Conservation (phyloP, 345 rosid genomes). For the Aegle marmelos region DNA sequence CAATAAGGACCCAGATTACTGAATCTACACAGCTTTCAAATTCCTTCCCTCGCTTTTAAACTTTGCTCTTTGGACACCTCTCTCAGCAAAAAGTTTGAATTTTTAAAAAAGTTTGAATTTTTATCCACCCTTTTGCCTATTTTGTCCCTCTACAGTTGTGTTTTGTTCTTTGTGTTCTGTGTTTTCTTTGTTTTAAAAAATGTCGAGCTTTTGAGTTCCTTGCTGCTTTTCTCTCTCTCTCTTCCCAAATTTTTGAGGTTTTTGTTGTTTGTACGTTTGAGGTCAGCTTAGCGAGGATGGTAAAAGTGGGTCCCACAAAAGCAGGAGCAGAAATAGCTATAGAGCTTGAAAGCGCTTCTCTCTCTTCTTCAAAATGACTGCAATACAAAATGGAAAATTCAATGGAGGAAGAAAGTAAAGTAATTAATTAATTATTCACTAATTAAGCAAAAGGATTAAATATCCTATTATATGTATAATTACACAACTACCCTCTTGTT, state of each 20-base stretch:
- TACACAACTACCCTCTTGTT: slow-evolving; percentile 2
- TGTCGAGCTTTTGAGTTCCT: not conserved
- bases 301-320: not conserved
- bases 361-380: not conserved
- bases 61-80: not conserved
- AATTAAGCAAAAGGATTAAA: slow-evolving; percentile 11
- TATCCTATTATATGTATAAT: not conserved
- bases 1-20: slow-evolving; percentile 14
- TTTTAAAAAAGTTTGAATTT: slow-evolving; percentile 13
- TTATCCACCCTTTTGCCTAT: not conserved
- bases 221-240: slow-evolving; percentile 1
- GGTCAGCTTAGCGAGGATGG: slow-evolving; percentile 24
- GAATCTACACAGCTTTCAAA: slow-evolving; percentile 1
- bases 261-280: slow-evolving; percentile 16
- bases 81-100: not conserved
- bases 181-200: not conserved
- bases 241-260: slow-evolving; percentile 8
- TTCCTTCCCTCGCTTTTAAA: slow-evolving; percentile 11
- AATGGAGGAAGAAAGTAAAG: not conserved
- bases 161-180: not conserved
- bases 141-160: not conserved
- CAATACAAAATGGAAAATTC: not conserved
- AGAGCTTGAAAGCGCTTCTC: not conserved
- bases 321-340: not conserved
- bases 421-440: slow-evolving; percentile 5